Evolutionary conservation across 768 basidiomycete species (phyloP).

Genomic region (Collybia mongolica): DNA sequence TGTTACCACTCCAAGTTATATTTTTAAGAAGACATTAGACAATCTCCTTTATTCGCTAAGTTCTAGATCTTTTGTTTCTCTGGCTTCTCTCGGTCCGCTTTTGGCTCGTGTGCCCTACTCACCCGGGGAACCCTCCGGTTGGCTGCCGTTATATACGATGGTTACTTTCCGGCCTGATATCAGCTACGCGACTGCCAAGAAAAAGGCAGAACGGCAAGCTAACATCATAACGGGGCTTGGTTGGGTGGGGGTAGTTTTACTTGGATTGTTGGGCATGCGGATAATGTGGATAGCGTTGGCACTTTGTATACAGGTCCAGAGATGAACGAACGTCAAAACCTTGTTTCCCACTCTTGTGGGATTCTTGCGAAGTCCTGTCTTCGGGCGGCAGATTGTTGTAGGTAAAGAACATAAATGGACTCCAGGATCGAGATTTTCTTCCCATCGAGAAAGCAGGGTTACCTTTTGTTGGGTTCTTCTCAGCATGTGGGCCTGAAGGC

Average conservation of each 20-base stretch:
- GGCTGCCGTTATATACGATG: slow-evolving; percentile 97
- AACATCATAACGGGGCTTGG: slow-evolving; percentile 51
- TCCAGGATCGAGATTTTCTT: slow-evolving; percentile 6
- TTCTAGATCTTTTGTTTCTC: slow-evolving; percentile 43
- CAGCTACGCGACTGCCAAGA: slow-evolving; percentile 79
- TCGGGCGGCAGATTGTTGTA: slow-evolving; percentile 14
- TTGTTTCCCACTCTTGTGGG: slow-evolving; percentile 13
- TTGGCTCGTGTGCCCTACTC: slow-evolving; percentile 59
- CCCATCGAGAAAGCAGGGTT: slow-evolving; percentile 24
- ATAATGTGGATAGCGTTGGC: slow-evolving; percentile 33
- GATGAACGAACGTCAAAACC: slow-evolving; percentile 15
- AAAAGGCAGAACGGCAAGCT: slow-evolving; percentile 70
- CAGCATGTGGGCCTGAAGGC: background rate
- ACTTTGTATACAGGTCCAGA: slow-evolving; percentile 12
- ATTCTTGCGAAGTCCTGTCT: slow-evolving; percentile 6
- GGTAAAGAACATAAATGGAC: slow-evolving; percentile 12
- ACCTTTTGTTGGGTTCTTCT: slow-evolving; percentile 26
- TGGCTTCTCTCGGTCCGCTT: slow-evolving; percentile 43
- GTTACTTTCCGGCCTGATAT: slow-evolving; percentile 97
- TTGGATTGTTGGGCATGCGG: slow-evolving; percentile 44
- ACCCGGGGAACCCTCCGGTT: slow-evolving; percentile 61
- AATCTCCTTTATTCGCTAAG: slow-evolving; percentile 67
- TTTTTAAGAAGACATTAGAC: slow-evolving; percentile 79
- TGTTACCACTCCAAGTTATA: slow-evolving; percentile 79
- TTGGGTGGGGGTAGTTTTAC: slow-evolving; percentile 43